Evolutionary conservation across 2,329 filamentous ascomycete genomes (phyloP).

Genomic region (Venturia pyrina): DNA sequence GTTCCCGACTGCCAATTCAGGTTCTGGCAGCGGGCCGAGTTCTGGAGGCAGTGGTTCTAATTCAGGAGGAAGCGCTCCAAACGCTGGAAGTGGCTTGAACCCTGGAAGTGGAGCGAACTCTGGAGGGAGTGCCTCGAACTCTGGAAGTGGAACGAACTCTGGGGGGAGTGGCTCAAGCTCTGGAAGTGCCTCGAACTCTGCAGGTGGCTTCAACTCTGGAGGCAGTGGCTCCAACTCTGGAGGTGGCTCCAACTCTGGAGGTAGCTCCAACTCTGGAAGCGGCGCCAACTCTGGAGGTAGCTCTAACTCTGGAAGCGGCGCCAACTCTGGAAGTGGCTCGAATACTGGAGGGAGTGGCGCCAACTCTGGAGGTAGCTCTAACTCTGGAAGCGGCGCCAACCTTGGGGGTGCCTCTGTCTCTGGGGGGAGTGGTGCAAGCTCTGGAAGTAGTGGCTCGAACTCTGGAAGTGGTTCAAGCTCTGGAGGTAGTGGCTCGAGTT

Average conservation of each 20-base stretch:
- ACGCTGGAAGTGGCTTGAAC: constrained; percentile 12
- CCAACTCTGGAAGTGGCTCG: constrained; percentile 5
- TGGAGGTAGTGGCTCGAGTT: background rate
- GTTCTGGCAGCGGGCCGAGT: constrained; percentile 12
- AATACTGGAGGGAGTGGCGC: background rate
- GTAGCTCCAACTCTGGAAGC: background rate
- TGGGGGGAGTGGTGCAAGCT: background rate
- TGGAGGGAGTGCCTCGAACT: background rate
- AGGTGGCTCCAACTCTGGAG: background rate
- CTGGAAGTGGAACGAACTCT: too few species aligned
- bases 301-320: constrained; percentile 1
- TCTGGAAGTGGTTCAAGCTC: constrained; percentile 13
- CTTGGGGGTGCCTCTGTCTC: background rate
- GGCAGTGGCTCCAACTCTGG: too few species aligned
- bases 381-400: constrained; percentile 13
- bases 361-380: constrained; percentile 1
- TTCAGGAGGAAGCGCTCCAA: too few species aligned
- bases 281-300: constrained; percentile 13
- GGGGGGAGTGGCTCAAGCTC: too few species aligned
- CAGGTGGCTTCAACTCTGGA: too few species aligned
- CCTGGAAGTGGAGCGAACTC: constrained; percentile 1
- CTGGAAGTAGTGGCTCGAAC: too few species aligned
- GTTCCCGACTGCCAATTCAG: background rate
- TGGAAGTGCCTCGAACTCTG: too few species aligned
- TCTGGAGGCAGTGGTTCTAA: constrained; percentile 3